A percentile compares a stretch with the other conserved stretches of the same genome.
These are phyloP conservation scores for Cryptosporidium meleagridis DNA, from an alignment of 169 alveolate species.

Conservation along the genomic window DNA sequence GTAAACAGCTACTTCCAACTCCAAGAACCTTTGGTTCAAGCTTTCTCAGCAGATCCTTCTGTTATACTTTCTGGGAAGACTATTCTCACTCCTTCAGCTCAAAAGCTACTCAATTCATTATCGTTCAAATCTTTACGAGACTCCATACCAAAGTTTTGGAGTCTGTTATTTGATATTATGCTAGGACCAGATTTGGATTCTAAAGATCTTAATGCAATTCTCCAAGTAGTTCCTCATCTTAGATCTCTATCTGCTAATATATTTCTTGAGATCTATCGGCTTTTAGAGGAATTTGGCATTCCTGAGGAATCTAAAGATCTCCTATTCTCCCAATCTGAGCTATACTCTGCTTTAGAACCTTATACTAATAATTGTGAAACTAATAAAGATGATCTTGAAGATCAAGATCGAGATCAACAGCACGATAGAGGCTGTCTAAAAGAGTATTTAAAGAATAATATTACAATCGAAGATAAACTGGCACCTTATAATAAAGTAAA, in stretches of 20 bases:
- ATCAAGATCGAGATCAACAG: not conserved
- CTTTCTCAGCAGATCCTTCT: conserved; percentile 40
- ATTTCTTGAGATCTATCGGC: not conserved
- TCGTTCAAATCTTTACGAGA: not conserved
- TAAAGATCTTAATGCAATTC: conserved; percentile 6
- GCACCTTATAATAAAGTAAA: not conserved
- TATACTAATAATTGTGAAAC: not conserved
- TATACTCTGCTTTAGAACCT: not conserved
- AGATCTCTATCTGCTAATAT: conserved; percentile 6
- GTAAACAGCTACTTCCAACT: conserved; percentile 32
- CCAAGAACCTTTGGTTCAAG: conserved; percentile 38
- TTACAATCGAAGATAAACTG: not conserved
- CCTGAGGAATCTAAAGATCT: conserved; percentile 2
- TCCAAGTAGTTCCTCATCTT: conserved; percentile 30
- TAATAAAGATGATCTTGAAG: not conserved
- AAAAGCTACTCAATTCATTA: not conserved
- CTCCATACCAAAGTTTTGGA: conserved; percentile 28
- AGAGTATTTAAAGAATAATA: not conserved
- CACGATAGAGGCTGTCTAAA: not conserved
- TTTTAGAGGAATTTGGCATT: conserved; percentile 1
- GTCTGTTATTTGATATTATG: conserved; percentile 37
- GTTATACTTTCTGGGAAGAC: conserved; percentile 32
- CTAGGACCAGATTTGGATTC: conserved; percentile 57
- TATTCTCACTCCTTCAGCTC: conserved; percentile 43
- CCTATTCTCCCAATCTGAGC: conserved; percentile 18